Percentiles rank a stretch among this genome's conserved stretches.
phyloP scores from a whole-genome alignment of 805 yeast species.

The Dipodascopsis uninucleata region DNA sequence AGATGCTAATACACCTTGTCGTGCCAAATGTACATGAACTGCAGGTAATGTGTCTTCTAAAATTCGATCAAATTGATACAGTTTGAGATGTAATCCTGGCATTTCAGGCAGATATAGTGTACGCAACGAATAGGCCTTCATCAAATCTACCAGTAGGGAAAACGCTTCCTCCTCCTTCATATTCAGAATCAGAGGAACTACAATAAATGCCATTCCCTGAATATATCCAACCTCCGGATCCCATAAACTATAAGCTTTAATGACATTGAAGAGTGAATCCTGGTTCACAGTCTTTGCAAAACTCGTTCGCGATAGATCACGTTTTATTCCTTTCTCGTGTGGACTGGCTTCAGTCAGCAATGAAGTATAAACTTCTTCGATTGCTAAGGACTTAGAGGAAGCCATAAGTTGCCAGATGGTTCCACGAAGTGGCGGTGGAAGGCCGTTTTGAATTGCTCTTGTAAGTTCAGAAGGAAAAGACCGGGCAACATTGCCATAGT shows the following conservation, averaged over 20 bases:
- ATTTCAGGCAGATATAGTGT: slow-evolving; percentile 78
- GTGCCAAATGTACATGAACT: slow-evolving; percentile 67
- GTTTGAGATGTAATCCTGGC: slow-evolving; percentile 83
- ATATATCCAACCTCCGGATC: slow-evolving; percentile 96
- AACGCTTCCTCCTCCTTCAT: slow-evolving; percentile 82
- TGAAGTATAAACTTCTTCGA: slow-evolving; percentile 56
- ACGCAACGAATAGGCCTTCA: slow-evolving; percentile 81
- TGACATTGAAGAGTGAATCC: slow-evolving; percentile 64
- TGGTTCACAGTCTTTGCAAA: slow-evolving; percentile 65
- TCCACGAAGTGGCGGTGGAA: slow-evolving; percentile 82
- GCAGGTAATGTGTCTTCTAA: slow-evolving; percentile 73
- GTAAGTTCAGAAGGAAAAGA: slow-evolving; percentile 58
- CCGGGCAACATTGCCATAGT: slow-evolving; percentile 65
- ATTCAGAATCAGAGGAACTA: slow-evolving; percentile 78
- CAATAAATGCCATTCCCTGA: slow-evolving; percentile 94
- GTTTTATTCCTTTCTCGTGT: slow-evolving; percentile 70
- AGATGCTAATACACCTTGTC: slow-evolving; percentile 85
- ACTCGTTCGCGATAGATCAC: slow-evolving; percentile 83
- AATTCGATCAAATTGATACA: slow-evolving; percentile 87
- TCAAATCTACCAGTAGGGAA: slow-evolving; percentile 70
- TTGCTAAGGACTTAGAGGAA: slow-evolving; percentile 61
- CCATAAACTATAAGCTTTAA: slow-evolving; percentile 77
- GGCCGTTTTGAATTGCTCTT: slow-evolving; percentile 63
- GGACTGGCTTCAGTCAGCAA: slow-evolving; percentile 48
- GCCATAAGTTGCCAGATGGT: slow-evolving; percentile 90